Conservation (phyloP, 2,329 filamentous ascomycete genomes). For the Talaromyces verruculosus region DNA sequence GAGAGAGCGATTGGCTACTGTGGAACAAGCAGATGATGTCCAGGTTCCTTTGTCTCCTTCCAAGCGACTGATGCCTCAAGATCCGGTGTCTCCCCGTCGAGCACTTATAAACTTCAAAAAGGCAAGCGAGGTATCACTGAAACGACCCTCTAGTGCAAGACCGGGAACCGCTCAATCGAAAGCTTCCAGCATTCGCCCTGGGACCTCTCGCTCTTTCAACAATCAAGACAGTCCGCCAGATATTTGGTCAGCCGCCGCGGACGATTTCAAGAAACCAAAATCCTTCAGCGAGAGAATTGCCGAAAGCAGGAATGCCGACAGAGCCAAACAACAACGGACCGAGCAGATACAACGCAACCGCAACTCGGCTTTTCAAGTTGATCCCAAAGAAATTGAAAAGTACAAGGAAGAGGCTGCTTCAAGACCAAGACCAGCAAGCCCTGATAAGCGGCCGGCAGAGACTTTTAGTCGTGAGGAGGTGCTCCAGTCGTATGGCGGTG, state of each 20-base stretch:
- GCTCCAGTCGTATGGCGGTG: constrained; percentile 35
- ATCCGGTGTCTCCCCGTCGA: constrained; percentile 73
- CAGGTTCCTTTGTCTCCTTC: constrained; percentile 76
- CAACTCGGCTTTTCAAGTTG: constrained; percentile 45
- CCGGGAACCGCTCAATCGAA: constrained; percentile 33
- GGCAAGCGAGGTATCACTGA: constrained; percentile 80
- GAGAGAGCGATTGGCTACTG: constrained; percentile 21
- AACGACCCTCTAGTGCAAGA: constrained; percentile 56
- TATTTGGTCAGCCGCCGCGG: constrained; percentile 30
- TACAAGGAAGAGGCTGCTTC: constrained; percentile 42
- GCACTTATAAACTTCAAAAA: constrained; percentile 82
- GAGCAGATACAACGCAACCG: constrained; percentile 41
- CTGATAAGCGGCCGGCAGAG: constrained; percentile 48
- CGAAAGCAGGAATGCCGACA: constrained; percentile 56
- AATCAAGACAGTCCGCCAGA: constrained; percentile 25
- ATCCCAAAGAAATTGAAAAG: constrained; percentile 45
- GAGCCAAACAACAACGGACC: constrained; percentile 39
- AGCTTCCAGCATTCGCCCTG: constrained; percentile 32
- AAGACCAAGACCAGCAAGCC: constrained; percentile 43
- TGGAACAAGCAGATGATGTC: constrained; percentile 27
- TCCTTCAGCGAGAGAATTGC: constrained; percentile 85
- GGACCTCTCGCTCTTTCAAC: constrained; percentile 29
- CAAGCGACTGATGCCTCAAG: constrained; percentile 49
- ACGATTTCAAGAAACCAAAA: constrained; percentile 43
- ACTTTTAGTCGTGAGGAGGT: constrained; percentile 66